Base-by-base conservation (phyloP, 108 stramenopile species). In the Discostella stelligeroides region DNA sequence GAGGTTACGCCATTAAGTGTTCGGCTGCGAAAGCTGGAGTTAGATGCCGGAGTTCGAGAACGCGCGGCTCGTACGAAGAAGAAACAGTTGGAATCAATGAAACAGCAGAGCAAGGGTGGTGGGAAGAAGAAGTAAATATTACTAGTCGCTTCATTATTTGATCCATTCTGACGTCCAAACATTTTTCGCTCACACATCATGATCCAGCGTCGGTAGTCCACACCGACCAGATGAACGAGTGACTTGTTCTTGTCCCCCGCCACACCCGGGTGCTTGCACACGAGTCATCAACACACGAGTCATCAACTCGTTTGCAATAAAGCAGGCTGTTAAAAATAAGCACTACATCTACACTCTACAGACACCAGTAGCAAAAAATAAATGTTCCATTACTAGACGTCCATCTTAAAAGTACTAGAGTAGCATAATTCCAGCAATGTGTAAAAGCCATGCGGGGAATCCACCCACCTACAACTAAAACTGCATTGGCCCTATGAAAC, bases 1-100 rank as follows among this genome's bases (percentile, higher is more conserved):
- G 98, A 98, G 82, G 92, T 97, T 12, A 98, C 98, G 9, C 98
- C 98, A n/a, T 41, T 63, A 15, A 84, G 66, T 58, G 83, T 98
- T 4, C 88, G 98, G 21, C 83, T 97, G 53, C 82, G 98, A 18
- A 98, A 98, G 69, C 45, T 63, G 15, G 86, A 88, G 57, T 75
- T 95, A 18, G 94, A 95, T 73, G 55, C 87, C 15, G 85, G 84
- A 10, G 91, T 78, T 14, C 50, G 94, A 47, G 81, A 79, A 47
- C 79, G 89, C 13, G 81, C 75, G n/a, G 76, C 87, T 1, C 57
- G 86, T 47, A 42, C 78, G 20, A 88, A 75, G 71, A 92, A 90
- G 79, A 87, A 92, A 75, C 88, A 92, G 62, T 21, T 76, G 63
- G 73, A 80, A 1, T 28, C 70, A 14, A 39, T 63, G 75, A 78